A percentile compares a stretch with the other conserved stretches of the same genome.
Evolutionary conservation across 805 yeast species (phyloP).

Genomic region (Wickerhamiella bombiphila): DNA sequence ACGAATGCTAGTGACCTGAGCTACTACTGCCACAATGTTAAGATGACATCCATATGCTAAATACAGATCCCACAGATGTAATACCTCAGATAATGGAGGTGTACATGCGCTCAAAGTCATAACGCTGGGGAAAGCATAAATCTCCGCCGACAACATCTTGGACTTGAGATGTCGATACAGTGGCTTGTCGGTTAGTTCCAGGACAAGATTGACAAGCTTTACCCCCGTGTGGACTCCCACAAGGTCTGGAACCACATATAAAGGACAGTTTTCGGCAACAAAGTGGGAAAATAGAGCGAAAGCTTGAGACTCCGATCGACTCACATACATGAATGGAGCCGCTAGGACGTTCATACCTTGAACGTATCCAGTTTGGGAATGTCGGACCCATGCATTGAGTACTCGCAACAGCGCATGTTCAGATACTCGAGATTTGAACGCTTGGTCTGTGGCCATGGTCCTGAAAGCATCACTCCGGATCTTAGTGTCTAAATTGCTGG

Average conservation of each 20-base stretch:
- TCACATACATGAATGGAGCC: slow-evolving; percentile 67
- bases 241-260: slow-evolving; percentile 61
- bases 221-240: slow-evolving; percentile 72
- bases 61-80: slow-evolving; percentile 76
- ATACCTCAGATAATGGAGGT: slow-evolving; percentile 62
- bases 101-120: slow-evolving; percentile 79
- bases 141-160: slow-evolving; percentile 62
- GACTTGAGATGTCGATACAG: slow-evolving; percentile 44
- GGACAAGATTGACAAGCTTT: slow-evolving; percentile 54
- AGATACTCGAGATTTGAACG: slow-evolving; percentile 49
- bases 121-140: slow-evolving; percentile 61
- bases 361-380: slow-evolving; percentile 33
- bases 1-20: slow-evolving; percentile 62
- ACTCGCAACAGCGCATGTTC: slow-evolving; percentile 56
- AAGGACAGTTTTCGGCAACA: slow-evolving; percentile 51
- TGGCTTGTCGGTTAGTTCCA: slow-evolving; percentile 59
- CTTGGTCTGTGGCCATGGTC: slow-evolving; percentile 60
- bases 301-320: slow-evolving; percentile 76
- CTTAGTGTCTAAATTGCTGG: slow-evolving; percentile 46
- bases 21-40: slow-evolving; percentile 71
- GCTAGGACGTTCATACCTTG: slow-evolving; percentile 82
- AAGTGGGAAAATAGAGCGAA: slow-evolving; percentile 54
- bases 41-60: slow-evolving; percentile 85
- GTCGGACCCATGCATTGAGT: slow-evolving; percentile 51
- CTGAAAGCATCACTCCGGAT: slow-evolving; percentile 77